phyloP scores from a whole-genome alignment of 2,329 filamentous ascomycete species.

The Microcyclospora tardicrescens region DNA sequence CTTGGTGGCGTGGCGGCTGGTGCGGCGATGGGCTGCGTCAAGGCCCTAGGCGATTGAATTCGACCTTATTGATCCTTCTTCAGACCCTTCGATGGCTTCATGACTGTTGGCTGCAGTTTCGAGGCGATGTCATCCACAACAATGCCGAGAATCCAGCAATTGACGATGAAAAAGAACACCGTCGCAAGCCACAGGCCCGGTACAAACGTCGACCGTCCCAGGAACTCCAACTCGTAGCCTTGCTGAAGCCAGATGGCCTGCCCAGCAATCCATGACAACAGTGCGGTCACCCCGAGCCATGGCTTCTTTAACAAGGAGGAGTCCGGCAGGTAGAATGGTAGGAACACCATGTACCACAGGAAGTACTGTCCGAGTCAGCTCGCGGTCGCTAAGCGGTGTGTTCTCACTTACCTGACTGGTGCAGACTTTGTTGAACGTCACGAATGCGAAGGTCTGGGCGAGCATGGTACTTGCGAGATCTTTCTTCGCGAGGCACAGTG shows the following conservation, averaged over 20 bases:
- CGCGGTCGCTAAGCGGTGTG: neutral
- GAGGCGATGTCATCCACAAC: conserved; percentile 54
- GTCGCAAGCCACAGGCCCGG: conserved; percentile 70
- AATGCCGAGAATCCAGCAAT: conserved; percentile 75
- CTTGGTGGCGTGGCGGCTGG: conserved; percentile 54
- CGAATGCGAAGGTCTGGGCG: conserved; percentile 92
- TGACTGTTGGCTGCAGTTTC: neutral
- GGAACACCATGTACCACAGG: conserved; percentile 90
- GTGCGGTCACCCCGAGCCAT: conserved; percentile 49
- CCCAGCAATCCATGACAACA: conserved; percentile 58
- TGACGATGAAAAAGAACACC: conserved; percentile 68
- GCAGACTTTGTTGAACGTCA: conserved; percentile 97
- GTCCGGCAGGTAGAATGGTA: conserved; percentile 76
- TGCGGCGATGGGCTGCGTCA: conserved; percentile 51
- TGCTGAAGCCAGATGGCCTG: conserved; percentile 46
- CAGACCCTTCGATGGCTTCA: neutral
- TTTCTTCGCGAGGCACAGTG: conserved; percentile 63
- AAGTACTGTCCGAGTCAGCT: conserved; percentile 58
- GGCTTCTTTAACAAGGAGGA: conserved; percentile 57
- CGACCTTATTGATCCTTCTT: neutral
- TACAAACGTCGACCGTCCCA: conserved; percentile 71
- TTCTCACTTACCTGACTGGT: conserved; percentile 67
- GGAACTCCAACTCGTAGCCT: conserved; percentile 38
- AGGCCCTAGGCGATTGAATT: conserved; percentile 33
- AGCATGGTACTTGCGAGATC: conserved; percentile 76